Percentiles rank a stretch among this genome's conserved stretches.
These are phyloP conservation scores for Leccinum imitatum DNA, from an alignment of 768 basidiomycete species.

Conservation along the genomic window DNA sequence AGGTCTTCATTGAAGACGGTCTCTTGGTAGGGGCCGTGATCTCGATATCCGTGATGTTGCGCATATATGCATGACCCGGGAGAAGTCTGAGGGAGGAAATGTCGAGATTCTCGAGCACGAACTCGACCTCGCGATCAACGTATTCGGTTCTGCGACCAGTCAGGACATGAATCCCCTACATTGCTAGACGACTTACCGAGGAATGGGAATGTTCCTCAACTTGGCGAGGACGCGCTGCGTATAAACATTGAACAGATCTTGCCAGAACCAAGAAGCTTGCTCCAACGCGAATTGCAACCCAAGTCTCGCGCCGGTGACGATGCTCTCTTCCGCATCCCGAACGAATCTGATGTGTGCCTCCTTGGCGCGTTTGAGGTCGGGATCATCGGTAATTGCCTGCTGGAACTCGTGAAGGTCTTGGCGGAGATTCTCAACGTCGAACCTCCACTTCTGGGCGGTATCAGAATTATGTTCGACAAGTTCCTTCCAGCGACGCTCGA, in stretches of 20 bases:
- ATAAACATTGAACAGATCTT: constrained; percentile 80
- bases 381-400: constrained; percentile 45
- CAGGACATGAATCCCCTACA: not conserved
- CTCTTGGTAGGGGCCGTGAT: constrained; percentile 43
- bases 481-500: constrained; percentile 50
- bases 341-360: constrained; percentile 50
- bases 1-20: constrained; percentile 39
- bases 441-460: constrained; percentile 49
- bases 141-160: constrained; percentile 57
- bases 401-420: constrained; percentile 45
- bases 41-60: constrained; percentile 66
- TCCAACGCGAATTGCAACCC: constrained; percentile 55
- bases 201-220: constrained; percentile 66
- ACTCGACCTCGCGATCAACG: constrained; percentile 64
- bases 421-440: constrained; percentile 46
- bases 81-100: constrained; percentile 65
- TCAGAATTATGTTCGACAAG: constrained; percentile 46
- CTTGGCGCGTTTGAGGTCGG: constrained; percentile 47
- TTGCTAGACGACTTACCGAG: constrained; percentile 44
- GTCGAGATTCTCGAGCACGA: constrained; percentile 73
- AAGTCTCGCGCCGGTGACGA: constrained; percentile 36
- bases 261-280: constrained; percentile 73
- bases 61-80: constrained; percentile 69
- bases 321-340: constrained; percentile 47
- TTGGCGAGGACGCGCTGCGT: constrained; percentile 54